Conservation (phyloP, 257 asterid species). For the Nicotiana knightiana region DNA sequence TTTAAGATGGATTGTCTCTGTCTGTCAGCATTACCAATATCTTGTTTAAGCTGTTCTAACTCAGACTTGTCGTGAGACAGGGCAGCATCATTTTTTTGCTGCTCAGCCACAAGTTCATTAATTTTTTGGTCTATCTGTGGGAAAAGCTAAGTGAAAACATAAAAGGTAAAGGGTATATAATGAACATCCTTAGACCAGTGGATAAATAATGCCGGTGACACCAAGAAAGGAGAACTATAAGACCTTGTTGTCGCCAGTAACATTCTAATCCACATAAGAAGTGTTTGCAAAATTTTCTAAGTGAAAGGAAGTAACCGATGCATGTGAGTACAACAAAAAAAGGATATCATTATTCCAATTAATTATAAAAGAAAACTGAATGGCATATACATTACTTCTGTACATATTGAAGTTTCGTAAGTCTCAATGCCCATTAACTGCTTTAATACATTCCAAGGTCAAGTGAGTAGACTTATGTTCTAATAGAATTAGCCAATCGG, state of each 20-base stretch:
- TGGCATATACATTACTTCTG: neutral
- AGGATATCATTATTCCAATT: neutral
- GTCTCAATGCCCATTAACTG: neutral
- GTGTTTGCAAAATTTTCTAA: neutral
- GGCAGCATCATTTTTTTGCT: constrained; percentile 95
- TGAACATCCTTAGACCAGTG: neutral
- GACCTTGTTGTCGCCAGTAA: neutral
- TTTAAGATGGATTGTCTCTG: constrained; percentile 70
- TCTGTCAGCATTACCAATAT: constrained; percentile 59
- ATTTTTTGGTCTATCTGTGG: constrained; percentile 87
- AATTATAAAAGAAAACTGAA: neutral
- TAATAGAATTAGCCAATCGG: neutral
- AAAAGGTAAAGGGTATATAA: neutral
- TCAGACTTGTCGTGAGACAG: constrained; percentile 84
- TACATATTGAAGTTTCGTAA: neutral
- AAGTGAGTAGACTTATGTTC: neutral
- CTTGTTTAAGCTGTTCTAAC: constrained; percentile 88
- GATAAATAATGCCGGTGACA: neutral
- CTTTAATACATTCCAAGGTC: neutral
- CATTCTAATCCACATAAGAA: neutral
- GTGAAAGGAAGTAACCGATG: neutral
- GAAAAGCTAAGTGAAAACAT: constrained; percentile 61
- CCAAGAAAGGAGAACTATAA: neutral
- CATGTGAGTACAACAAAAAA: neutral
- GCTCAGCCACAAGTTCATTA: constrained; percentile 89